These are phyloP conservation scores for Elongisporangium prolatum DNA, from an alignment of 352 stramenopile species.

Conservation along the genomic window DNA sequence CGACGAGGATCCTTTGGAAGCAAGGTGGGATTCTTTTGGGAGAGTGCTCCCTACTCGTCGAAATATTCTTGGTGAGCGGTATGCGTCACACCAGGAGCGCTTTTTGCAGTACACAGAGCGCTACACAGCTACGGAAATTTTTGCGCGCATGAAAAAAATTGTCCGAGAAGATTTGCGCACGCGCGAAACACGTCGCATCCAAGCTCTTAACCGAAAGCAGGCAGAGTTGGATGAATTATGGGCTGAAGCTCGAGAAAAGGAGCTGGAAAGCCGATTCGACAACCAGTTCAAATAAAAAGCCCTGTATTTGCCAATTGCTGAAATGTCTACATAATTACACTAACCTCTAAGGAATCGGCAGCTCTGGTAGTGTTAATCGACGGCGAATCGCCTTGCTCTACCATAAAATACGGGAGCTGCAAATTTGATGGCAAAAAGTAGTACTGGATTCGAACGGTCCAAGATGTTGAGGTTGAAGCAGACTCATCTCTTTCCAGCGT, in stretches of 20 bases:
- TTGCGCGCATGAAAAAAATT: slow-evolving; percentile 19
- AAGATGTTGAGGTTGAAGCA: background rate
- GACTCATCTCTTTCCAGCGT: background rate
- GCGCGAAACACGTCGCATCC: slow-evolving; percentile 24
- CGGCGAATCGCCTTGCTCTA: background rate
- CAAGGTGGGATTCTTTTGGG: background rate
- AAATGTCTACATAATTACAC: background rate
- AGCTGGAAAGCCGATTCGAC: slow-evolving; percentile 27
- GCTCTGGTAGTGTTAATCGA: background rate
- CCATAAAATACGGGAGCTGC: background rate
- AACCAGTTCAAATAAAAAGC: slow-evolving; percentile 13
- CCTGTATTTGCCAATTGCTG: background rate
- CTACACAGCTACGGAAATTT: slow-evolving; percentile 16
- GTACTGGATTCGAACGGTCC: background rate
- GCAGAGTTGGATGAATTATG: slow-evolving; percentile 9
- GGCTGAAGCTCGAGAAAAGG: slow-evolving; percentile 12
- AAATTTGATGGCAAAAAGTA: background rate
- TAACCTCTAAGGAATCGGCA: background rate
- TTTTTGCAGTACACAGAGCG: slow-evolving; percentile 15
- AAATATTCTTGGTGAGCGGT: slow-evolving; percentile 23
- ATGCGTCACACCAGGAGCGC: slow-evolving; percentile 8
- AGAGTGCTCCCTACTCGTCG: background rate
- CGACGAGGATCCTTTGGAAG: background rate
- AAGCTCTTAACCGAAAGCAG: slow-evolving; percentile 20
- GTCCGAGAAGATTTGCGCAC: slow-evolving; percentile 20